A percentile compares a stretch with the other conserved stretches of the same genome.
Evolutionary conservation across 441 rosid genomes (phyloP).

Genomic region (Pelargonium citronellum): DNA sequence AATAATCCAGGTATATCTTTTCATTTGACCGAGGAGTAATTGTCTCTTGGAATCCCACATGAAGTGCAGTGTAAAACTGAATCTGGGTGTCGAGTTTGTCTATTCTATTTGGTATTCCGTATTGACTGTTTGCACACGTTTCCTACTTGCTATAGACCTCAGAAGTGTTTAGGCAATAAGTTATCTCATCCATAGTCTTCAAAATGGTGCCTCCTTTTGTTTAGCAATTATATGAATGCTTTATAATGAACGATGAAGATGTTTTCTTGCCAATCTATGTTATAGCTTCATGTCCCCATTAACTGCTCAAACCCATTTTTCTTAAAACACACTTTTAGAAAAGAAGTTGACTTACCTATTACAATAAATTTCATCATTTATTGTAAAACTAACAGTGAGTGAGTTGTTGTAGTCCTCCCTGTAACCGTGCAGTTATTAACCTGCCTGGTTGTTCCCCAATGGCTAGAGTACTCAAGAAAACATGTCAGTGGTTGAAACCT

Average conservation of each 20-base stretch:
- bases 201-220: not conserved
- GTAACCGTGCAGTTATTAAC: not conserved
- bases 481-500: too few relatives aligned
- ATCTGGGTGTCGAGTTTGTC: not conserved
- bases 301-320: not conserved
- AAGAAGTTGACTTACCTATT: not conserved
- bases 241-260: not conserved
- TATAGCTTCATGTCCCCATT: not conserved
- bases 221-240: not conserved
- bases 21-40: not conserved
- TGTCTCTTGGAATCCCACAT: not conserved
- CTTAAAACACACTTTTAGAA: not conserved
- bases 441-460: too few relatives aligned
- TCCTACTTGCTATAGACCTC: too few relatives aligned
- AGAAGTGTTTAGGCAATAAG: not conserved
- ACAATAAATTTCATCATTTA: not conserved
- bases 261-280: constrained; percentile 1
- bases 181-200: not conserved
- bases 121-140: too few relatives aligned
- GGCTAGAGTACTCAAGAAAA: too few relatives aligned
- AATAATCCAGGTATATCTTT: not conserved
- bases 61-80: not conserved
- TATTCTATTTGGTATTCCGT: too few relatives aligned
- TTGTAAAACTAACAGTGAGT: not conserved
- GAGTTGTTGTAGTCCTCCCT: not conserved